Base-by-base conservation (phyloP, 2,329 filamentous ascomycete genomes). In the Colletotrichum australisinense region DNA sequence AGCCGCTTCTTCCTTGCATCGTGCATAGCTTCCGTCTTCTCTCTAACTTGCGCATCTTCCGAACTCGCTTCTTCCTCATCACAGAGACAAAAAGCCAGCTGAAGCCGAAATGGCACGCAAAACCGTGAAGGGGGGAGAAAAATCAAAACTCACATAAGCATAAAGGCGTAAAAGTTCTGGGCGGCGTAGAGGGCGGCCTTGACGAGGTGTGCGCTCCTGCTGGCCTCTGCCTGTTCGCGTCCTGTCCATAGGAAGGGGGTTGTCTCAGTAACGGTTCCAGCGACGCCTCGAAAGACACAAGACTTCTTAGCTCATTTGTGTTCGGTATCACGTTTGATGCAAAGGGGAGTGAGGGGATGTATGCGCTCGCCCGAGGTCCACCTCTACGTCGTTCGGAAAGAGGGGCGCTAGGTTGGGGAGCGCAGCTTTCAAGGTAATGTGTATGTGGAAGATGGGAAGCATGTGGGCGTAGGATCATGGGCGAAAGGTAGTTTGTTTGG, bases 111-210 rank as follows among this genome's bases (percentile, higher is more conserved):
- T 5, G 11, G 32, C 26, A 16, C 12, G 46, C 9, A 35, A 35
- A 12, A 8, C 38, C 19, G 38, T 1, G 38, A 42, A 19, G 6
- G 19, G 11, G 3, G 6, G 19, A 6, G 3, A 16, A n/a, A 42
- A 28, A 2, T 6, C 16, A 22, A n/a, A 42, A 92, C 96, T 92
- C 83, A 98, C 97, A 99, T 99, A 81, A 99, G 95, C 89, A 99
- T 98, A 80, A 99, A 98, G 59, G 95, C 97, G 83, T 99, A 99
- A 83, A 98, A 98, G 77, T 97, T 97, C 87, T 99, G 97, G 64
- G 97, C 84, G 24, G 93, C 96, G 86, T 99, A 99, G 69, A 99
- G 85, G 38, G 89, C 83, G 32, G 94, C 94, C 87, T 98, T 96
- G 82, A 94, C 86, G 74, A 97, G 81, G 83, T 94, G 95, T 64